These are phyloP conservation scores for Solanum lycopersicoides DNA, from an alignment of 257 asterid species.

Conservation along the genomic window DNA sequence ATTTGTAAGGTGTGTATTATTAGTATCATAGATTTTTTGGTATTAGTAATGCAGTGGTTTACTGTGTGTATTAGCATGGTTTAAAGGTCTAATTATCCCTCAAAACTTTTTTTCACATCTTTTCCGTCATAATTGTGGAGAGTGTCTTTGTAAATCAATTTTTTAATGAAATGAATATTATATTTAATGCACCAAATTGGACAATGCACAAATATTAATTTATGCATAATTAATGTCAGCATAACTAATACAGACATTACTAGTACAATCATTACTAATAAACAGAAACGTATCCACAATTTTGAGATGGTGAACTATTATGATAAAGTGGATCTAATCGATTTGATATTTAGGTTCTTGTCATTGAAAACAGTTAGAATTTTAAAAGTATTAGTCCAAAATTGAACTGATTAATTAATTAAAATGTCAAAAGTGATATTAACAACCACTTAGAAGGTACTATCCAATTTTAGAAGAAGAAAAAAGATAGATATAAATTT, in stretches of 20 bases:
- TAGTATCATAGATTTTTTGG: neutral
- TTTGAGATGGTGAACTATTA: neutral
- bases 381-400: neutral
- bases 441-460: neutral
- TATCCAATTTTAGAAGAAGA: neutral
- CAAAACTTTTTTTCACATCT: too few species aligned
- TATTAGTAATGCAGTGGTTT: neutral
- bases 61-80: neutral
- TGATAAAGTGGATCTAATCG: too few species aligned
- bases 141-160: too few species aligned
- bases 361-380: too few species aligned
- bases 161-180: neutral
- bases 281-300: rapidly evolving
- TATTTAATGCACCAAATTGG: too few species aligned
- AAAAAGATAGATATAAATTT: too few species aligned
- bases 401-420: too few species aligned
- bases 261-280: neutral
- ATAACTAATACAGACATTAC: too few species aligned
- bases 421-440: neutral
- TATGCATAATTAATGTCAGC: neutral
- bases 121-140: too few species aligned
- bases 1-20: neutral
- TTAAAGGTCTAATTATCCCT: neutral
- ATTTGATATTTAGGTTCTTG: neutral
- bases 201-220: too few species aligned